Evolutionary conservation across 2,329 filamentous ascomycete genomes (phyloP), one percentile per base, ranked within the genome.

Genomic region (Reticulascus tulasneorum): DNA sequence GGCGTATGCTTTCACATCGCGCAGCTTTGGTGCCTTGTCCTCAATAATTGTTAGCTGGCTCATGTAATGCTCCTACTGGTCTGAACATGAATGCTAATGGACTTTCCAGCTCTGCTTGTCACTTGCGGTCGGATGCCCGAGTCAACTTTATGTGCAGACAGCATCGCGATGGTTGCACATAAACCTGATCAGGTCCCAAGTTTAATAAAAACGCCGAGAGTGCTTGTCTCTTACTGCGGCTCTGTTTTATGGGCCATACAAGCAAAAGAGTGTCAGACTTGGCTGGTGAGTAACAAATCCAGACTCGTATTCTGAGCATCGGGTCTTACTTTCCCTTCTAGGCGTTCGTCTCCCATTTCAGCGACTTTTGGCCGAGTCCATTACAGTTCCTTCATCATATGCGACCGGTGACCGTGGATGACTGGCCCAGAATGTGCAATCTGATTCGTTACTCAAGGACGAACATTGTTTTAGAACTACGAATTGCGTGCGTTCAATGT

Each of bases 1-100:
- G 57, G 54, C 4, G 55, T 54, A 1, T 73, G 67, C 34, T 72
- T 69, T 36, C 68, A 73, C 37, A 62, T 73, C 28, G 54, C 63
- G 1, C 70, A 73, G 44, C 37, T 71, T 9, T 73, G 69, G 70
- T 66, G 61, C 40, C 44, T 73, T 6, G 51, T 70, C 7, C 40
- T 73, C 2, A 63, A 64, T 25, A 62, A 69, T 28, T 59, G n/a
- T n/a, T n/a, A n/a, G 67, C 69, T 49, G 47, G 61, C 38, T 31
- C 7, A 9, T 13, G 7, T 16, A 16, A 7, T 23, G 8, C 6
- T 12, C 12, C 10, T 15, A 29, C 37, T 41, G n/a, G n/a, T n/a
- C n/a, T n/a, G n/a, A 22, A 41, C 11, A 9, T 27, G 19, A 37
- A 36, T 12, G 19, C 12, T 21, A 19, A 23, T 23, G 6, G 47